These are phyloP conservation scores for Penicillium nucicola DNA, from an alignment of 495 filamentous ascomycete species.

Conservation along the genomic window DNA sequence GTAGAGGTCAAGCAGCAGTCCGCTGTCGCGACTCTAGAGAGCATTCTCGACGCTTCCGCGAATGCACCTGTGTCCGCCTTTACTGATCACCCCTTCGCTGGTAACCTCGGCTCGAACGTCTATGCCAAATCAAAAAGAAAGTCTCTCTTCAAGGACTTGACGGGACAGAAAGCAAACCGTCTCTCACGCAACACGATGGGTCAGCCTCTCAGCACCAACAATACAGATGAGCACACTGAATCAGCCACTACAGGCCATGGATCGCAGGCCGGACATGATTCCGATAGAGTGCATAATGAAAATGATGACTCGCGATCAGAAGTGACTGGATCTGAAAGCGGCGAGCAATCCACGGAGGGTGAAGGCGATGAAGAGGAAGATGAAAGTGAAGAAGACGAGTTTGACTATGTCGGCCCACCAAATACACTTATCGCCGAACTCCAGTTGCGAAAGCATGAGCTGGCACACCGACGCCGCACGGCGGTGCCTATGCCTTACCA, in stretches of 20 bases:
- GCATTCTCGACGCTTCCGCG: conserved; percentile 91
- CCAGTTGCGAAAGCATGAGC: conserved; percentile 80
- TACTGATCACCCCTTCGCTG: conserved; percentile 86
- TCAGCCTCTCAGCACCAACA: conserved; percentile 13
- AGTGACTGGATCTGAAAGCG: conserved; percentile 19
- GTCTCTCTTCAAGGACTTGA: conserved; percentile 16
- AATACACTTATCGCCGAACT: conserved; percentile 92
- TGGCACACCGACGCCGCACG: conserved; percentile 70
- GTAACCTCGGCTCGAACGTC: conserved; percentile 63
- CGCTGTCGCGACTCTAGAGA: conserved; percentile 85
- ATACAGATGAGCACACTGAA: conserved; percentile 5
- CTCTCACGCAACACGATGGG: conserved; percentile 21
- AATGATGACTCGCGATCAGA: conserved; percentile 15
- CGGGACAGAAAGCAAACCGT: conserved; percentile 19
- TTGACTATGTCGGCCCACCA: conserved; percentile 65
- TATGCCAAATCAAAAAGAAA: conserved; percentile 48
- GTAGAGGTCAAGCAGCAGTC: conserved; percentile 75
- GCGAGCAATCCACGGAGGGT: conserved; percentile 14
- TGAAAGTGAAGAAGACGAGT: conserved; percentile 37
- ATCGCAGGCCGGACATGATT: conserved; percentile 16
- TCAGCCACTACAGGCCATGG: neutral
- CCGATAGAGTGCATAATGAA: conserved; percentile 14
- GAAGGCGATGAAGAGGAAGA: conserved; percentile 32
- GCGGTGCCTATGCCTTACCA: conserved; percentile 58
- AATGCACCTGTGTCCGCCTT: conserved; percentile 91